Evolutionary conservation across 192 early-diverging fungal species (phyloP), one percentile per base, ranked within the genome.

Genomic region (Entophlyctis helioformis): DNA sequence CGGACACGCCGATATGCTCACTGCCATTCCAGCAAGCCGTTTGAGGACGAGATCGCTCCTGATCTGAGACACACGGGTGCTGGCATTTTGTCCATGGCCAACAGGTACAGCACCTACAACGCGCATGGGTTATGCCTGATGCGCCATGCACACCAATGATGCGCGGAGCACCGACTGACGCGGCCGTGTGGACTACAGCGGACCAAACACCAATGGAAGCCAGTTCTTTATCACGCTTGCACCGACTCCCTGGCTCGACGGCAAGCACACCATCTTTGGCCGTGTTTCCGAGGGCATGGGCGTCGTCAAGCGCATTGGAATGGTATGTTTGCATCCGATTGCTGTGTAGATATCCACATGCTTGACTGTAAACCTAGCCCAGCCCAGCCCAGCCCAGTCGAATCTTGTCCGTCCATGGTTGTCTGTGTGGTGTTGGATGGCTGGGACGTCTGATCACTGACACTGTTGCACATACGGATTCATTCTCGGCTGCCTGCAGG

Each of bases 261-360:
- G 83, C 59, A 91, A 91, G 53, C 89, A 91, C 48, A 76, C 86
- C 6, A 90, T 91, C 24, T 91, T 91, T 62, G 87, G 87, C n/a
- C 65, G 89, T 15, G 81, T 90, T 2, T 72, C 67, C n/a, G 45
- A 62, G 27, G 89, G 89, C 1, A 86, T 91, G 72, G 74, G 64
- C 25, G 75, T 89, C 28, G 80, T 91, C 13, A 87, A 87, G 56
- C 55, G 86, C 36, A 76, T 87, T 69, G 85, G 85, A 1, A 48
- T 76, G 29, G 83, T 86, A 42, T 1, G 55, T 31, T 4, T 46
- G 36, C 16, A 2, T 31, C 20, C 36, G n/a, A n/a, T n/a, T n/a
- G n/a, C n/a, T n/a, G n/a, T n/a, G n/a, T n/a, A n/a, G n/a, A n/a
- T n/a, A n/a, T n/a, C n/a, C n/a, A n/a, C n/a, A n/a, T n/a, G n/a